Evolutionary conservation across 2,329 filamentous ascomycete genomes (phyloP).

Genomic region (Neofusicoccum kwambonambiense): DNA sequence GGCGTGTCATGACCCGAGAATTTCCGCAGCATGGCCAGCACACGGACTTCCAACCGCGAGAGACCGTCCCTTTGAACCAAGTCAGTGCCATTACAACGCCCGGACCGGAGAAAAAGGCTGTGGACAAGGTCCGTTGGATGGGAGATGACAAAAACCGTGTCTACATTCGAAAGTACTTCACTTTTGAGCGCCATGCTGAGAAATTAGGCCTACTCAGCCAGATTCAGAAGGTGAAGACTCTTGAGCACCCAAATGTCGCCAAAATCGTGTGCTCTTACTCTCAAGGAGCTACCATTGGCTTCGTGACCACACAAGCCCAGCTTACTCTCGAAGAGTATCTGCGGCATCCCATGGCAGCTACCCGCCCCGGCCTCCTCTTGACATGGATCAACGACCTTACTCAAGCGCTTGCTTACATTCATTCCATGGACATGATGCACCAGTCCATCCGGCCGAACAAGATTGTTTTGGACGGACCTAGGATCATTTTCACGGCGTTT

Average conservation of each 20-base stretch:
- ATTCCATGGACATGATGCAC: conserved; percentile 35
- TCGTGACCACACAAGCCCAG: conserved; percentile 34
- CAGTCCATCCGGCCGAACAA: conserved; percentile 39
- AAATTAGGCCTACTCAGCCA: conserved; percentile 37
- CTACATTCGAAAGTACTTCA: conserved; percentile 38
- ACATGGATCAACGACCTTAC: conserved; percentile 43
- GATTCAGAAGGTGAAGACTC: conserved; percentile 37
- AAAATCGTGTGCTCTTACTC: conserved; percentile 39
- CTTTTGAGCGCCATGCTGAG: conserved; percentile 34
- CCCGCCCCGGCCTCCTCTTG: conserved; percentile 34
- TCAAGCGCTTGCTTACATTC: conserved; percentile 38
- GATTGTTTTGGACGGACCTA: conserved; percentile 37
- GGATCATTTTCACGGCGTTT: conserved; percentile 37
- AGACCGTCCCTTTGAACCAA: conserved; percentile 38
- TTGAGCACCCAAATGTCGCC: conserved; percentile 40
- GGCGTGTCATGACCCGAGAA: conserved; percentile 41
- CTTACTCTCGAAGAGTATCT: conserved; percentile 40
- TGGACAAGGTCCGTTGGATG: conserved; percentile 36
- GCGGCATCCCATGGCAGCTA: conserved; percentile 30
- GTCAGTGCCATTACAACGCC: conserved; percentile 23
- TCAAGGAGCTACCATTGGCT: conserved; percentile 37
- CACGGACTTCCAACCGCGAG: conserved; percentile 36
- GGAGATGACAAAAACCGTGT: conserved; percentile 35
- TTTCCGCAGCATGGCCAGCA: conserved; percentile 37
- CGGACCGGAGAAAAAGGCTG: conserved; percentile 30